phyloP scores from a whole-genome alignment of 2,329 filamentous ascomycete species.

The Stemphylium vesicarium region DNA sequence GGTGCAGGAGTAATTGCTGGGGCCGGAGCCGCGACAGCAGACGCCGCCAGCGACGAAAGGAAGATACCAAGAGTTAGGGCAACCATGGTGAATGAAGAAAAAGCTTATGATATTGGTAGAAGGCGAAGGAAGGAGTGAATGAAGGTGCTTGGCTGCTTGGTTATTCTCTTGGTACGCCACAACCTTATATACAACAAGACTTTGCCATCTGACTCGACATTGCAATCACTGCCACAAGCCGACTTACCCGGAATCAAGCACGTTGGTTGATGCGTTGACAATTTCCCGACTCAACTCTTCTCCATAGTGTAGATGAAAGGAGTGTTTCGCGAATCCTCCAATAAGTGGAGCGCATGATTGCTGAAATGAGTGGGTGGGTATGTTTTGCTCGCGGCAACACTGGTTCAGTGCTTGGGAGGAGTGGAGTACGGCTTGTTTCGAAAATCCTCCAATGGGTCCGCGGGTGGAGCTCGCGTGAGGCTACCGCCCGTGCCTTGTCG shows the following conservation, averaged over 20 bases:
- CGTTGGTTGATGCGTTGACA: background rate
- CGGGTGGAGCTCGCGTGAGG: too few relatives aligned
- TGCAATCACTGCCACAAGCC: background rate
- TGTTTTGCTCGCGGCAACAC: background rate
- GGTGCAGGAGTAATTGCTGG: too few relatives aligned
- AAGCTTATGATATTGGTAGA: constrained; percentile 4
- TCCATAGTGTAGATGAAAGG: constrained; percentile 19
- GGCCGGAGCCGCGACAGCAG: constrained; percentile 32
- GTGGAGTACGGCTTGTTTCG: background rate
- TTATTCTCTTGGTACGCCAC: constrained; percentile 17
- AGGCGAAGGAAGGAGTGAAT: constrained; percentile 10
- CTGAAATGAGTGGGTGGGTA: background rate
- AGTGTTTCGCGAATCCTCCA: constrained; percentile 12
- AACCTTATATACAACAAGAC: constrained; percentile 11
- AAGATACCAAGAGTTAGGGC: constrained; percentile 21
- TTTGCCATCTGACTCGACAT: background rate
- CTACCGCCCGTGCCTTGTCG: too few relatives aligned
- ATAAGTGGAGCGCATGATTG: background rate
- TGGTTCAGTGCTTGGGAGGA: background rate
- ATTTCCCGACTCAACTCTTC: constrained; percentile 7
- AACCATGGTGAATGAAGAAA: constrained; percentile 20
- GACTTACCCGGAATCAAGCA: background rate
- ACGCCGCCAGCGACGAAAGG: constrained; percentile 25
- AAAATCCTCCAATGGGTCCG: constrained; percentile 3
- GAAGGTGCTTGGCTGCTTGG: constrained; percentile 20